Conservation (phyloP, 2,329 filamentous ascomycete genomes). For the Apiospora kogelbergensis region DNA sequence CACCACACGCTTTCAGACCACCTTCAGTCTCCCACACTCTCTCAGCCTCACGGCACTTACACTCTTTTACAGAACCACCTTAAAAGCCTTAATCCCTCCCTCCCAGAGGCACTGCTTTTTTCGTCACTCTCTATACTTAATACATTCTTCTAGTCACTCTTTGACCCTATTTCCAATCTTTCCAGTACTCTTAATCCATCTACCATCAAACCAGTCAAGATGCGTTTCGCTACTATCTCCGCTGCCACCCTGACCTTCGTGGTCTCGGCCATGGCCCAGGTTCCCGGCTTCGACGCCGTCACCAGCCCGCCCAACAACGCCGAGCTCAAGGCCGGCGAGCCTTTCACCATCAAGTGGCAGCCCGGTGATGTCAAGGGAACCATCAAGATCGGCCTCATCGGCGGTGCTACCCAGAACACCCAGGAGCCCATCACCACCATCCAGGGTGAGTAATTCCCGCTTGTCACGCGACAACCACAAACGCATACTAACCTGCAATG, state of each 20-base stretch:
- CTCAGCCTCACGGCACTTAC: constrained; percentile 13
- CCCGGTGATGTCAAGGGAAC: constrained; percentile 40
- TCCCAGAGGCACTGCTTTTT: background rate
- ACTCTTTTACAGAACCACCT: constrained; percentile 12
- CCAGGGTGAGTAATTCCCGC: constrained; percentile 46
- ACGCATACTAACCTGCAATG: constrained; percentile 15
- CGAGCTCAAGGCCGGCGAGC: constrained; percentile 43
- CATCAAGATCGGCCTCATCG: constrained; percentile 55
- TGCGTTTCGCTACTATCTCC: constrained; percentile 52
- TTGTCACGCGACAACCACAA: no score
- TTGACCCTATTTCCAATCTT: background rate
- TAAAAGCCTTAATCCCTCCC: constrained; percentile 7
- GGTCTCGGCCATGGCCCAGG: constrained; percentile 52
- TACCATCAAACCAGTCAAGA: constrained; percentile 39
- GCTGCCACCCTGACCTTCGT: constrained; percentile 52
- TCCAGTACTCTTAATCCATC: constrained; percentile 13
- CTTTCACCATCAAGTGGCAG: constrained; percentile 53
- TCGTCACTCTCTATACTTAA: constrained; percentile 13
- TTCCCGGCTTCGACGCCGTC: constrained; percentile 56
- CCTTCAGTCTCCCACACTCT: constrained; percentile 16
- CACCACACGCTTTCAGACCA: constrained; percentile 8
- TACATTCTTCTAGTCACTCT: constrained; percentile 11
- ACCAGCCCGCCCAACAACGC: constrained; percentile 40
- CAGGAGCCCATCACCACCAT: constrained; percentile 44
- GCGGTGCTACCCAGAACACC: constrained; percentile 44